Base-by-base conservation (phyloP, 2,329 filamentous ascomycete species). In the Verticillium nubilum region DNA sequence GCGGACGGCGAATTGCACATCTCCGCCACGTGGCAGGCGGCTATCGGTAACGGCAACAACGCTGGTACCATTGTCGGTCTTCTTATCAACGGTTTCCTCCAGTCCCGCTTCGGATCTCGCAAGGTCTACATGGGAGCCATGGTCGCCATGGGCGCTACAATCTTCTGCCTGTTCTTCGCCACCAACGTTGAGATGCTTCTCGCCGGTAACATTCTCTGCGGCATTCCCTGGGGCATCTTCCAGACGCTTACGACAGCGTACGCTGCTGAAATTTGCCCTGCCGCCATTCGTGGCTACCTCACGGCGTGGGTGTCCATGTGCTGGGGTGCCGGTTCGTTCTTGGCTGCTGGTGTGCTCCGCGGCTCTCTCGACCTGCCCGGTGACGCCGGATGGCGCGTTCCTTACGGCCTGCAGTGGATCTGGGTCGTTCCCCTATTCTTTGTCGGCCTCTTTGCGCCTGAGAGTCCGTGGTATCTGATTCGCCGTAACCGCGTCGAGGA, bases 391-490 rank as follows among this genome's bases (percentile, higher is more conserved):
- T 68, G 66, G 42, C 56, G 61, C 2, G 64, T 67, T 10, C 67
- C 67, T 7, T 68, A 66, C 27, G 67, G 65, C 5, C 54, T 67
- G 1, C 66, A 68, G 19, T 66, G 64, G 59, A 35, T 66, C 10
- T 78, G 74, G 70, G 72, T 74, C 1, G 62, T 73, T 2, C 73
- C 73, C 2, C 67, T 78, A 1, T 63, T 76, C 33, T 59, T 74
- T 2, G 69, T 67, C 2, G 69, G 73, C 0, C 62, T 77, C 29
- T 52, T 78, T 37, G 72, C 83, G 35, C 81, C 80, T 0, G 81
- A 84, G 61, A 80, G 76, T 10, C 81, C 81, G 0, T 71, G 77
- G 0, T 82, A 76, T 61, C 67, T 82, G 2, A 67, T 83, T 0
- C 73, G 78, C 1, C 76, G 74, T 57, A 70, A 69, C 5, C 66